Evolutionary conservation across 495 filamentous ascomycete species (phyloP).

Genomic region (Pseudevernia furfuracea): DNA sequence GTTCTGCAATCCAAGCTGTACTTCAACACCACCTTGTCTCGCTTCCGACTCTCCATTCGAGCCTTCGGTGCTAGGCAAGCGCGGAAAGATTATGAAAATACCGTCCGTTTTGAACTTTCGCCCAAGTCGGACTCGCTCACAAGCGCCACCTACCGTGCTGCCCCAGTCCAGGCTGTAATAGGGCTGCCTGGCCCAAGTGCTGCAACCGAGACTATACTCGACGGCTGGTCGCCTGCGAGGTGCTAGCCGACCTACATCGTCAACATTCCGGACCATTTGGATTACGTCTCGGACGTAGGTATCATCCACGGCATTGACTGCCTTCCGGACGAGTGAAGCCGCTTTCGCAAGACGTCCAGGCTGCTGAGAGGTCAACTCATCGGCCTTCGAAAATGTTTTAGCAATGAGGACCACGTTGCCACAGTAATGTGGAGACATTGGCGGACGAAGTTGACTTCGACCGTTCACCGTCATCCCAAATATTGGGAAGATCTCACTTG

Average conservation of each 20-base stretch:
- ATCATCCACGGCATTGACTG: slow-evolving; percentile 13
- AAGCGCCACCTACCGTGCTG: slow-evolving; percentile 7
- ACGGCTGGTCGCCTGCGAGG: slow-evolving; percentile 5
- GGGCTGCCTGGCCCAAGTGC: slow-evolving; percentile 12
- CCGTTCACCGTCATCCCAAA: slow-evolving; percentile 17
- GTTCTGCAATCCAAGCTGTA: slow-evolving; percentile 10
- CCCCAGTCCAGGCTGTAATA: slow-evolving; percentile 20
- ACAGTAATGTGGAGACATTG: slow-evolving; percentile 12
- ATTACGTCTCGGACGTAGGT: slow-evolving; percentile 16
- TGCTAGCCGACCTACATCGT: slow-evolving; percentile 13
- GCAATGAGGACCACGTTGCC: slow-evolving; percentile 19
- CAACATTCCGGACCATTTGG: slow-evolving; percentile 6
- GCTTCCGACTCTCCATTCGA: background rate
- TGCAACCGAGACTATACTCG: slow-evolving; percentile 9
- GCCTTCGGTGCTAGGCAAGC: background rate
- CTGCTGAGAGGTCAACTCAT: background rate
- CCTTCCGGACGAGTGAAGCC: slow-evolving; percentile 5
- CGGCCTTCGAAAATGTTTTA: slow-evolving; percentile 10
- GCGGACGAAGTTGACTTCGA: slow-evolving; percentile 11
- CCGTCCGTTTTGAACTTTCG: slow-evolving; percentile 8
- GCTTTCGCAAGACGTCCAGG: slow-evolving; percentile 8
- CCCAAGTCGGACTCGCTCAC: slow-evolving; percentile 11
- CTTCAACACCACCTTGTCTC: slow-evolving; percentile 8
- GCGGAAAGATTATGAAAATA: slow-evolving; percentile 3
- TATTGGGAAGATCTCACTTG: background rate